phyloP scores from a whole-genome alignment of 192 early-diverging fungal species.

The Coemansia sp. region DNA sequence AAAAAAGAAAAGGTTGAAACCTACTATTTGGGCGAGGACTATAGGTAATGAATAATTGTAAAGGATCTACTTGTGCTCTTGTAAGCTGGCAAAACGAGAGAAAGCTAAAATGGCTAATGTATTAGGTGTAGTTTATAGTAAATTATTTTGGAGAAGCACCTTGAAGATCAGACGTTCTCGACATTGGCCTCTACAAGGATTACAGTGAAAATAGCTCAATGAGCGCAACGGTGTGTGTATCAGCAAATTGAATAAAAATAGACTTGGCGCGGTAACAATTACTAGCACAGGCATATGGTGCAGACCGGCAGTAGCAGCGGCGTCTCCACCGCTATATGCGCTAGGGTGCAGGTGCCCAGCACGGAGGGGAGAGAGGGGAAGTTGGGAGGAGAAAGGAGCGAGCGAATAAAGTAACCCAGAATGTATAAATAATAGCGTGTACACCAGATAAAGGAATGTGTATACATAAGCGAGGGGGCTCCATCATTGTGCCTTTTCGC shows the following conservation, averaged over 20 bases:
- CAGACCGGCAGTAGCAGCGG: slow-evolving; percentile 1
- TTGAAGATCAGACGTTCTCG: slow-evolving; percentile 4
- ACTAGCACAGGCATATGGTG: neutral
- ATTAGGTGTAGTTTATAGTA: neutral
- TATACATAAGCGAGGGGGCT: neutral
- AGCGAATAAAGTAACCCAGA: neutral
- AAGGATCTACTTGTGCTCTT: too few species aligned
- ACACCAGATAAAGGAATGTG: neutral
- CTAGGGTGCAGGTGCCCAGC: neutral
- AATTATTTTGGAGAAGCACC: neutral
- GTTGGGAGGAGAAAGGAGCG: neutral
- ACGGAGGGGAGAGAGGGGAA: neutral
- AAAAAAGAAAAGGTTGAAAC: too few species aligned
- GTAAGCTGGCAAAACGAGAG: neutral
- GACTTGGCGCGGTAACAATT: neutral
- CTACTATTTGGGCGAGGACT: too few species aligned
- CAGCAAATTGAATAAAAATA: neutral
- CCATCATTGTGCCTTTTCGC: slow-evolving; percentile 40
- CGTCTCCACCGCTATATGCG: neutral
- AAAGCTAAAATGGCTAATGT: neutral
- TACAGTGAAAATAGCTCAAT: neutral
- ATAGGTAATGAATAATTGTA: too few species aligned
- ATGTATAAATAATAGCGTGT: slow-evolving; percentile 6
- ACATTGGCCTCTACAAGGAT: neutral
- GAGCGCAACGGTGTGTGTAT: neutral